Evolutionary conservation across 1,284 basidiomycete genomes (phyloP).

Genomic region (Leucoagaricus sp.): DNA sequence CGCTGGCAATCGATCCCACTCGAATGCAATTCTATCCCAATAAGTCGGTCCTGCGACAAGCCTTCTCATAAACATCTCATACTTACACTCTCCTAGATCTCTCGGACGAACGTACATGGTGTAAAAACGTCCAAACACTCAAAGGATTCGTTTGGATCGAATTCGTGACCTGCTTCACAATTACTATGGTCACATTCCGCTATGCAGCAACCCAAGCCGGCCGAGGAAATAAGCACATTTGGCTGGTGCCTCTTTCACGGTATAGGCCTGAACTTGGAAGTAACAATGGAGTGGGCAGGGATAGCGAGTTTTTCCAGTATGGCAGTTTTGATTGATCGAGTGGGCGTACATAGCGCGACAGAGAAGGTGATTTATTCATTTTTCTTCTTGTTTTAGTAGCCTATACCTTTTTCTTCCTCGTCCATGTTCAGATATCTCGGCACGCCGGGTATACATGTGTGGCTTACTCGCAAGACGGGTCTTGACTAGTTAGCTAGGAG

Average conservation of each 20-base stretch:
- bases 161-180: constrained; percentile 48
- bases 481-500: too few species aligned
- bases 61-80: not conserved
- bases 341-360: too few species aligned
- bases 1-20: constrained; percentile 53
- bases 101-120: constrained; percentile 50
- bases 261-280: constrained; percentile 38
- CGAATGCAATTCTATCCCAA: constrained; percentile 48
- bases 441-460: too few species aligned
- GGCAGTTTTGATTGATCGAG: constrained; percentile 26
- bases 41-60: constrained; percentile 29
- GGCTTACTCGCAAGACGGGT: too few species aligned
- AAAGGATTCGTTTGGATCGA: constrained; percentile 61
- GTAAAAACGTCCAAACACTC: constrained; percentile 52
- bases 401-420: not conserved
- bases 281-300: constrained; percentile 17
- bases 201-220: constrained; percentile 44
- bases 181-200: constrained; percentile 41
- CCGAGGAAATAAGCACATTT: constrained; percentile 51
- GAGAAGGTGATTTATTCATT: not conserved
- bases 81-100: constrained; percentile 35
- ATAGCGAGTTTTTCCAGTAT: constrained; percentile 39
- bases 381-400: not conserved
- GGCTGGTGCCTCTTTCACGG: constrained; percentile 50
- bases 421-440: too few species aligned